Evolutionary conservation across 257 asterid genomes (phyloP).

Genomic region (Lantana camara): DNA sequence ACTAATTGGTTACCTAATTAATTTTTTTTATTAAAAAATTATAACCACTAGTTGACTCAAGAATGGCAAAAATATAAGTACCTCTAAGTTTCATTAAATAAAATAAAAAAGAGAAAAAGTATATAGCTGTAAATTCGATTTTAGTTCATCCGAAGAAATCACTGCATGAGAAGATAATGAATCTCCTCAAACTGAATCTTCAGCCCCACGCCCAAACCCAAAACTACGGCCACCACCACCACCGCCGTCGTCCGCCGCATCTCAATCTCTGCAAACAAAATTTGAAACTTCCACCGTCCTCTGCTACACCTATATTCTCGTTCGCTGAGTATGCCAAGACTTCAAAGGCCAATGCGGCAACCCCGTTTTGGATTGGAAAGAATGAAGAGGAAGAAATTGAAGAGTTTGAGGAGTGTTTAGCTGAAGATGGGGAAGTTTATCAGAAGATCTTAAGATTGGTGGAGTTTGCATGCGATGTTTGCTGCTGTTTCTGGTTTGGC

Average conservation of each 20-base stretch:
- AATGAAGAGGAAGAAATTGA: constrained; percentile 43
- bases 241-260: constrained; percentile 21
- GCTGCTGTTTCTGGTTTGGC: constrained; percentile 94
- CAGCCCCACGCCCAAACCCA: constrained; percentile 16
- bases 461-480: constrained; percentile 97
- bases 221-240: constrained; percentile 10
- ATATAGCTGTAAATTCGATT: constrained; percentile 9
- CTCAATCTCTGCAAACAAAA: constrained; percentile 27
- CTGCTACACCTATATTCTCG: constrained; percentile 24
- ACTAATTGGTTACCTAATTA: background rate
- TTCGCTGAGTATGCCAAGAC: constrained; percentile 28
- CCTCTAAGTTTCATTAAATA: no score
- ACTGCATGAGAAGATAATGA: constrained; percentile 41
- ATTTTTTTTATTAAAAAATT: background rate
- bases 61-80: no score
- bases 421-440: constrained; percentile 85
- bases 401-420: constrained; percentile 69
- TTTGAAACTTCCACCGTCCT: constrained; percentile 23
- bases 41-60: no score
- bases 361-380: constrained; percentile 35
- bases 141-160: background rate
- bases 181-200: constrained; percentile 53
- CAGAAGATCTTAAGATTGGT: constrained; percentile 83
- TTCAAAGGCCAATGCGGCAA: constrained; percentile 32
- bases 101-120: no score